These are phyloP conservation scores for Omphalotus guepiniiformis DNA, from an alignment of 768 basidiomycete species.

Conservation along the genomic window DNA sequence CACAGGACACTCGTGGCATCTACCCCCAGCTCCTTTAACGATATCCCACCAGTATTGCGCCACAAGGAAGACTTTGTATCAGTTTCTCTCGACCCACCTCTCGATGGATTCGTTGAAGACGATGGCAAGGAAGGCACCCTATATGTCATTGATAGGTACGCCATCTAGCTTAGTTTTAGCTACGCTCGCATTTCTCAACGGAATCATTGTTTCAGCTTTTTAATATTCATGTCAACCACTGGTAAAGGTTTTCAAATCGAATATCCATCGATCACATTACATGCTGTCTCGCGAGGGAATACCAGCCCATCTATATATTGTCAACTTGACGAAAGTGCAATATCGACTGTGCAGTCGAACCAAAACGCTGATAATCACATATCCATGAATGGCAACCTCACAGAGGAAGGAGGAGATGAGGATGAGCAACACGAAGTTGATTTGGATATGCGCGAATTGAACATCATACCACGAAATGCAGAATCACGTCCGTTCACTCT, in stretches of 20 bases:
- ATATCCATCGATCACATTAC: conserved; percentile 89
- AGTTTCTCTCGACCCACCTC: conserved; percentile 63
- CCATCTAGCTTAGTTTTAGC: background rate
- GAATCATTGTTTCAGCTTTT: conserved; percentile 41
- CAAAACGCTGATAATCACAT: conserved; percentile 10
- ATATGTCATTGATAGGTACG: conserved; percentile 83
- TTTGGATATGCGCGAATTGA: conserved; percentile 72
- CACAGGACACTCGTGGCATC: conserved; percentile 64
- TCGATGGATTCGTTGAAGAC: conserved; percentile 52
- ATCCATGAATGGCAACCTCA: conserved; percentile 32
- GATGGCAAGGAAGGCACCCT: conserved; percentile 61
- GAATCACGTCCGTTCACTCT: conserved; percentile 49
- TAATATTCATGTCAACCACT: conserved; percentile 71
- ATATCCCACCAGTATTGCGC: conserved; percentile 80
- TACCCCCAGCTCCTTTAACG: conserved; percentile 79
- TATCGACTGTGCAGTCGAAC: conserved; percentile 15
- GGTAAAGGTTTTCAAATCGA: conserved; percentile 78
- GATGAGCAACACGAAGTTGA: conserved; percentile 35
- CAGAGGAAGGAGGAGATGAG: conserved; percentile 17
- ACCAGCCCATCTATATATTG: conserved; percentile 79
- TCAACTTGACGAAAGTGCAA: conserved; percentile 72
- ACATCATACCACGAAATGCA: conserved; percentile 60
- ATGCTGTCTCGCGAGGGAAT: conserved; percentile 77
- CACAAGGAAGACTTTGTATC: conserved; percentile 71
- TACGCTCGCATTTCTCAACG: conserved; percentile 4